Percentiles rank a stretch among this genome's conserved stretches.
phyloP scores from a whole-genome alignment of 768 basidiomycete genomes.

The Boletus fagicola region DNA sequence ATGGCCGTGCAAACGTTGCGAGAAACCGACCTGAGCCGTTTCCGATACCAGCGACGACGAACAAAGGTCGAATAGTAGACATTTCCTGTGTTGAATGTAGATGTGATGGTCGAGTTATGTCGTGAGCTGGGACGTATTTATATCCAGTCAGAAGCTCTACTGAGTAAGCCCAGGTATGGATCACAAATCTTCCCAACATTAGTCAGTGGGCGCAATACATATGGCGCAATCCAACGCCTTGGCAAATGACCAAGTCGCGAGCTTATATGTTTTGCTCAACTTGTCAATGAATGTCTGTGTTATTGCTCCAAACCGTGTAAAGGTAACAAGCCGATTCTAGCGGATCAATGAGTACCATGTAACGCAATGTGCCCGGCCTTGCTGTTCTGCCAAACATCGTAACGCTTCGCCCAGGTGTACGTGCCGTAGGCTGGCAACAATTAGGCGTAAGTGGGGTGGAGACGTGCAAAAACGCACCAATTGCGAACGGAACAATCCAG shows the following conservation, averaged over 20 bases:
- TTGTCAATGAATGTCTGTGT: conserved; percentile 13
- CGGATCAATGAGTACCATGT: conserved; percentile 27
- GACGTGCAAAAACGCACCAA: conserved; percentile 53
- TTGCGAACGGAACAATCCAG: conserved; percentile 71
- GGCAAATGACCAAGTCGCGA: background rate
- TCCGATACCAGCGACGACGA: conserved; percentile 58
- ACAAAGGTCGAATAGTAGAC: conserved; percentile 43
- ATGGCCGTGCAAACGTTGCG: background rate
- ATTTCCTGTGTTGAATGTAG: conserved; percentile 15
- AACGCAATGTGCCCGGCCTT: conserved; percentile 74
- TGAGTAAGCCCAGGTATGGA: conserved; percentile 18
- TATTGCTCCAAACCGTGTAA: conserved; percentile 9
- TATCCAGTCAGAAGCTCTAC: background rate
- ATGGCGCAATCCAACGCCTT: conserved; percentile 14
- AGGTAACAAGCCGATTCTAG: conserved; percentile 15
- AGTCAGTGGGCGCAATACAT: conserved; percentile 11
- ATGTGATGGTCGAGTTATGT: background rate
- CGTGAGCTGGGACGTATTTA: conserved; percentile 5
- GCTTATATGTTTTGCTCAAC: background rate
- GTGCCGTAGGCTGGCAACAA: conserved; percentile 60
- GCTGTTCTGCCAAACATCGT: conserved; percentile 67
- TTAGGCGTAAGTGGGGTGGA: background rate
- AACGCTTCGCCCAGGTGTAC: conserved; percentile 76
- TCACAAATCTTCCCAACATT: conserved; percentile 14
- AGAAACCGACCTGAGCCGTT: conserved; percentile 35